These are phyloP conservation scores for Malassezia yamatoensis DNA, from an alignment of 1,284 basidiomycete genomes.

Conservation along the genomic window DNA sequence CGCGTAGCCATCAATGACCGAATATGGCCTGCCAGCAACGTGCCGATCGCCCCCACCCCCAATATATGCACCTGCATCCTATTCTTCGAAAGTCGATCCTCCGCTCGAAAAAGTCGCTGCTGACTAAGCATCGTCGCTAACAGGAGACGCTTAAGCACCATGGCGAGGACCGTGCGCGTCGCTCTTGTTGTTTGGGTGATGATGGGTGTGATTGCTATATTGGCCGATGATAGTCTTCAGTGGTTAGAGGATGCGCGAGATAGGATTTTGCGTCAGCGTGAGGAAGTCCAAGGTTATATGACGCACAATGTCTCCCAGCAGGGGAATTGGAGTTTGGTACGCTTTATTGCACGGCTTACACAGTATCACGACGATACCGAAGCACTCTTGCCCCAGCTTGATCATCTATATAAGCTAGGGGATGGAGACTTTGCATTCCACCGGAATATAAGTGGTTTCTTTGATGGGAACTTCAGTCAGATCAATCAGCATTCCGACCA, in stretches of 20 bases:
- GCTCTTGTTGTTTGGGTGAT: neutral
- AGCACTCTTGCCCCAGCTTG: neutral
- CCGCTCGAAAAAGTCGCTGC: neutral
- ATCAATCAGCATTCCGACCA: neutral
- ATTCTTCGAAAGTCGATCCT: neutral
- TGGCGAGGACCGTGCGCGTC: conserved; percentile 5
- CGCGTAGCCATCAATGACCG: conserved; percentile 20
- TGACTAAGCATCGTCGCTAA: neutral
- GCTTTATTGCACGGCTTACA: neutral
- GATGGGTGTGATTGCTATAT: neutral
- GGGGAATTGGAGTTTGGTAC: conserved; percentile 8
- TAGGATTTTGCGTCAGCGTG: neutral
- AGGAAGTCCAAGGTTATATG: conserved; percentile 9
- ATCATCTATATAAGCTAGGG: neutral
- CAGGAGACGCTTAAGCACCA: neutral
- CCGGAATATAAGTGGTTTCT: conserved; percentile 13
- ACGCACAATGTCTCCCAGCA: conserved; percentile 8
- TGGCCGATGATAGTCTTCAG: neutral
- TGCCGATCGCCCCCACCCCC: conserved; percentile 42
- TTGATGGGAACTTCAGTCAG: neutral
- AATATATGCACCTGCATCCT: conserved; percentile 45
- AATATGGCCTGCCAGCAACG: conserved; percentile 41
- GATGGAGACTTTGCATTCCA: neutral
- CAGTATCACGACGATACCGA: neutral
- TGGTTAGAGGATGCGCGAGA: neutral